Evolutionary conservation across 2,329 filamentous ascomycete species (phyloP).

Genomic region (Xylariomycetidae sp.): DNA sequence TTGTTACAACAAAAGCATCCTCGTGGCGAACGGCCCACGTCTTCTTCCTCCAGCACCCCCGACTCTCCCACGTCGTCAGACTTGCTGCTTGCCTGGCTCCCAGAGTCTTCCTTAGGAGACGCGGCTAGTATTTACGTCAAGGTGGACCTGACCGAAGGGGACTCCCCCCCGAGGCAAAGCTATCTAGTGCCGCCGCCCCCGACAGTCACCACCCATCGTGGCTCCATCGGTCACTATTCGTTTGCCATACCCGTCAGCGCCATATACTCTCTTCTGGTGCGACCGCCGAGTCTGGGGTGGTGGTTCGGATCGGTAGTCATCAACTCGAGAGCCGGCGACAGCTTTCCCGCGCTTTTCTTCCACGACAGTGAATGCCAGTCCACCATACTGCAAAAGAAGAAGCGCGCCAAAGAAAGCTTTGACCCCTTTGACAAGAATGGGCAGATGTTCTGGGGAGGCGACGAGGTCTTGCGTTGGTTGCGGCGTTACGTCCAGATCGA

Average conservation of each 20-base stretch:
- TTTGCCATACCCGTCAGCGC: constrained; percentile 89
- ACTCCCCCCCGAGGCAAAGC: constrained; percentile 76
- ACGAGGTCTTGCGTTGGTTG: constrained; percentile 90
- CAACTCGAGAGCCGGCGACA: constrained; percentile 85
- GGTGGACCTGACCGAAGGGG: constrained; percentile 80
- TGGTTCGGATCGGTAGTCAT: constrained; percentile 97
- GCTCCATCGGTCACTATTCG: constrained; percentile 72
- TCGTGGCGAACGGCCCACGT: constrained; percentile 34
- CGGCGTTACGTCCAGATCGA: constrained; percentile 79
- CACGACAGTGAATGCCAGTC: constrained; percentile 96
- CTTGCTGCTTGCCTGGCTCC: constrained; percentile 87
- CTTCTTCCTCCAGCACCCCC: constrained; percentile 36
- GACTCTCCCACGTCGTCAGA: constrained; percentile 56
- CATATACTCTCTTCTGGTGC: constrained; percentile 84
- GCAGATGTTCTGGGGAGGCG: constrained; percentile 94
- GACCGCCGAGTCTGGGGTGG: constrained; percentile 92
- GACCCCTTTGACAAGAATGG: constrained; percentile 84
- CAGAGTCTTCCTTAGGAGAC: constrained; percentile 82
- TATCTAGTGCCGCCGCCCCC: constrained; percentile 91
- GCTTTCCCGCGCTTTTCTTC: constrained; percentile 94
- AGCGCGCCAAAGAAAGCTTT: constrained; percentile 75
- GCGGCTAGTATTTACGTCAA: constrained; percentile 89
- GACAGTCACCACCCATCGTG: constrained; percentile 71
- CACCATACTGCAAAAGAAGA: constrained; percentile 91
- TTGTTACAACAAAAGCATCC: constrained; percentile 80